Base-by-base conservation (phyloP, 495 filamentous ascomycete species). In the Aspergillus ostianus region DNA sequence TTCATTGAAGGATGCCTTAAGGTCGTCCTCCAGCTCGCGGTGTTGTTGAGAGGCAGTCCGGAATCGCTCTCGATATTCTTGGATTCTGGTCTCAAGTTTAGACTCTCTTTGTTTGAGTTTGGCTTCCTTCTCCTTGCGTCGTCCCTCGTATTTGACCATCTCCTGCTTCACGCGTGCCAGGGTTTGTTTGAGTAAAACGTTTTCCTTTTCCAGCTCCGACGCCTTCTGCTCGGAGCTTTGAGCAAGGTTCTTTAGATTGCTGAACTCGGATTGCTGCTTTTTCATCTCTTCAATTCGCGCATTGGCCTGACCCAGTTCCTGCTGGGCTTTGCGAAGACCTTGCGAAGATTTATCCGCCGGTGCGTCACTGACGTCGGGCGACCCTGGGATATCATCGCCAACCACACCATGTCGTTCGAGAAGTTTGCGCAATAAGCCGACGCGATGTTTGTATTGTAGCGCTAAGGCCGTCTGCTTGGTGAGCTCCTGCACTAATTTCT, bases 171-270 rank as follows among this genome's bases (percentile, higher is more conserved):
- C 75, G 17, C 75, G 74, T 8, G 81, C 74, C 23, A 85, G 61
- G 15, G 75, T 82, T 52, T 80, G 75, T 47, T 84, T 84, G 45
- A 87, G 68, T 0, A 71, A 68, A 19, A 67, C 61, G 32, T 87
- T 79, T 51, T 87, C 81, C 55, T 83, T 82, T 63, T 83, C 79
- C 9, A 90, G 74, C 19, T 81, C 78, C 6, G 81, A 77, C 13
- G 85, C 85, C 64, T 88, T 88, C 54, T 82, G 78, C 57, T 90
- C 85, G 30, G 88, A 88, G 65, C 82, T 85, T 53, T 86, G 78
- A 48, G 85, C 74, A 32, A 87, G 80, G 56, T 83, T 62, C 32
- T 69, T 73, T 10, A 83, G 69, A 62, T 64, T 83, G 71, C 53
- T 83, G 71, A 77, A 84, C 26, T 80, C 75, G 6, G 67, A 61